Percentiles rank a stretch among this genome's conserved stretches.
These are phyloP conservation scores for Mycocentrospora acerina DNA, from an alignment of 2,329 filamentous ascomycete species.

Conservation along the genomic window DNA sequence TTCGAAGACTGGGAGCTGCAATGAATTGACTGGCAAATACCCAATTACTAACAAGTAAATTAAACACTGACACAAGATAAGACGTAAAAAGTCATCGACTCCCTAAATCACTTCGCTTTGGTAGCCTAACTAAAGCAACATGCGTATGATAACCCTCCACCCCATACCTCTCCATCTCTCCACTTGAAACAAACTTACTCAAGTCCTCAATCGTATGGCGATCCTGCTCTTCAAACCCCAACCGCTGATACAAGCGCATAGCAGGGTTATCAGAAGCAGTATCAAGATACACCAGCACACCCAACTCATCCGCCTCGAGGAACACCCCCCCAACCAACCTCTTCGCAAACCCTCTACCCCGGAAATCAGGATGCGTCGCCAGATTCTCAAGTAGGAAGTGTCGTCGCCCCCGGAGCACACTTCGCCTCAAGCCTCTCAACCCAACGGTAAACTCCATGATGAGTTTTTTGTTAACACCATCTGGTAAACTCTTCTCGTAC, in stretches of 20 bases:
- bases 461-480: constrained; percentile 26
- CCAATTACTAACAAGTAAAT: too few relatives aligned
- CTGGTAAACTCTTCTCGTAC: constrained; percentile 20
- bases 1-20: too few relatives aligned
- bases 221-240: constrained; percentile 28
- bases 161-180: neutral
- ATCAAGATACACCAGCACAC: constrained; percentile 28
- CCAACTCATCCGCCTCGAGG: constrained; percentile 15
- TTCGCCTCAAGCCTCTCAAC: constrained; percentile 14
- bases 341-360: constrained; percentile 24
- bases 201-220: constrained; percentile 18
- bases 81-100: too few relatives aligned
- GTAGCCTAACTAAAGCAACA: constrained; percentile 5
- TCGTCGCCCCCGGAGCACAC: constrained; percentile 9
- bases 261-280: constrained; percentile 28
- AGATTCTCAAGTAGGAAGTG: constrained; percentile 30
- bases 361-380: constrained; percentile 28
- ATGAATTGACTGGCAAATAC: too few relatives aligned
- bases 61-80: too few relatives aligned
- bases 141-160: constrained; percentile 3
- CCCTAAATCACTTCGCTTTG: neutral
- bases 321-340: constrained; percentile 18
- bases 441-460: constrained; percentile 24
- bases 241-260: constrained; percentile 22
- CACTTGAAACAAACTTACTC: constrained; percentile 7